Conservation (phyloP, 1,284 basidiomycete species). For the Cystobasidium sp. region DNA sequence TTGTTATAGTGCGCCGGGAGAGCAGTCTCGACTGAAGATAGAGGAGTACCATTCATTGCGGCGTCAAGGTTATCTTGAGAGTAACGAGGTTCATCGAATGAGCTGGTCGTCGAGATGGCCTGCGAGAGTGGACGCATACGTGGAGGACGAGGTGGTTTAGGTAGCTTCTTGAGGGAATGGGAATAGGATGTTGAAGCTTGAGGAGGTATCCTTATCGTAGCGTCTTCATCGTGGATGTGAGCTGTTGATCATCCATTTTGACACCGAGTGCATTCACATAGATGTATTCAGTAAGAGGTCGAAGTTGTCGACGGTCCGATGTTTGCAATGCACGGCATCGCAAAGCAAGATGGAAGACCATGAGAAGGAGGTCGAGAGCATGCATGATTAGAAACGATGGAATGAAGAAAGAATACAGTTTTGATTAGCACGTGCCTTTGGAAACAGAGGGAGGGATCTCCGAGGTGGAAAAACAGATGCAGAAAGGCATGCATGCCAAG, state of each 20-base stretch:
- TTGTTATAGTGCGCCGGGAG: too few species aligned
- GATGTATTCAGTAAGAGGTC: too few species aligned
- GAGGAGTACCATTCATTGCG: neutral
- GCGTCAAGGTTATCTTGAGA: neutral
- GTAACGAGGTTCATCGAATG: neutral
- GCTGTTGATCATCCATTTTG: neutral
- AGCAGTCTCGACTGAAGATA: too few species aligned
- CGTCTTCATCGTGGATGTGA: conserved; percentile 21
- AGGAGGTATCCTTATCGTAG: conserved; percentile 12
- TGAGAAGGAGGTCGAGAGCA: neutral
- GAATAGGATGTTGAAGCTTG: neutral
- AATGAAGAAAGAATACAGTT: neutral
- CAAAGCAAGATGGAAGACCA: neutral
- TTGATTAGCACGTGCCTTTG: conserved; percentile 24
- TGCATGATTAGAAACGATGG: neutral
- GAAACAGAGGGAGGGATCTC: neutral
- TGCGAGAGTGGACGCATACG: conserved; percentile 16
- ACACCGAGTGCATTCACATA: neutral
- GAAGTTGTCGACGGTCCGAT: too few species aligned
- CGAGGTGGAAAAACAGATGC: too few species aligned
- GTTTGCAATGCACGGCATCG: too few species aligned
- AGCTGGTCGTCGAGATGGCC: neutral
- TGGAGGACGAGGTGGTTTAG: conserved; percentile 23
- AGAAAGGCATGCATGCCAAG: too few species aligned
- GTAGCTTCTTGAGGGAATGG: conserved; percentile 7